A percentile compares a stretch with the other conserved stretches of the same genome.
Evolutionary conservation across 129 eudicot species (phyloP).

Genomic region (Mikania micrantha): DNA sequence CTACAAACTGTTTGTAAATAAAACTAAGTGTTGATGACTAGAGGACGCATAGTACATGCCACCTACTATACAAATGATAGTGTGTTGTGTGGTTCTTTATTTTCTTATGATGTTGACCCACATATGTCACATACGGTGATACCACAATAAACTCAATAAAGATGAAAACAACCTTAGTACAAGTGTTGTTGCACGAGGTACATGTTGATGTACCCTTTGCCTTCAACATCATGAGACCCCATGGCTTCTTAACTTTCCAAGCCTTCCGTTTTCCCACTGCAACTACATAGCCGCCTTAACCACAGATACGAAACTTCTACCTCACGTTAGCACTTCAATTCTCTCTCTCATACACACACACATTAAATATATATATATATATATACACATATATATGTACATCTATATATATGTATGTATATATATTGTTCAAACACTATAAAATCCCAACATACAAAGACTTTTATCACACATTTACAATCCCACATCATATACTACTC

Average conservation of each 20-base stretch:
- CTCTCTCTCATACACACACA: constrained; percentile 1
- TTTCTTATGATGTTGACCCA: constrained; percentile 15
- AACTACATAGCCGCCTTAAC: constrained; percentile 47
- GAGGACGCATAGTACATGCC: not conserved
- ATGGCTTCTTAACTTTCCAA: constrained; percentile 39
- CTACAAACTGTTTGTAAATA: no score
- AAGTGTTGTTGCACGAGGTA: no score
- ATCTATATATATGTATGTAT: constrained; percentile 8
- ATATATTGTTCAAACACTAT: constrained; percentile 17
- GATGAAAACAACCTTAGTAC: constrained; percentile 15
- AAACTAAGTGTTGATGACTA: constrained; percentile 6
- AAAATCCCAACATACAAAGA: constrained; percentile 10
- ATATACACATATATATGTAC: constrained; percentile 18
- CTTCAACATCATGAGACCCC: constrained; percentile 33
- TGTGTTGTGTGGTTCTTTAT: constrained; percentile 6
- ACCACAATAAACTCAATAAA: not conserved
- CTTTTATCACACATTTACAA: constrained; percentile 1
- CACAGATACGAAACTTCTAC: constrained; percentile 43
- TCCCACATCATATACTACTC: not conserved
- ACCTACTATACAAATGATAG: not conserved
- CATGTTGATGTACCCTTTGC: no score
- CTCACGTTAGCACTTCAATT: constrained; percentile 39
- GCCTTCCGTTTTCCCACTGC: constrained; percentile 29
- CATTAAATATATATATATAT: no score
- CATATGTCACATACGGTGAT: constrained; percentile 6